Conservation (phyloP, 306 rosid genomes). For the Fragaria vesca region DNA sequence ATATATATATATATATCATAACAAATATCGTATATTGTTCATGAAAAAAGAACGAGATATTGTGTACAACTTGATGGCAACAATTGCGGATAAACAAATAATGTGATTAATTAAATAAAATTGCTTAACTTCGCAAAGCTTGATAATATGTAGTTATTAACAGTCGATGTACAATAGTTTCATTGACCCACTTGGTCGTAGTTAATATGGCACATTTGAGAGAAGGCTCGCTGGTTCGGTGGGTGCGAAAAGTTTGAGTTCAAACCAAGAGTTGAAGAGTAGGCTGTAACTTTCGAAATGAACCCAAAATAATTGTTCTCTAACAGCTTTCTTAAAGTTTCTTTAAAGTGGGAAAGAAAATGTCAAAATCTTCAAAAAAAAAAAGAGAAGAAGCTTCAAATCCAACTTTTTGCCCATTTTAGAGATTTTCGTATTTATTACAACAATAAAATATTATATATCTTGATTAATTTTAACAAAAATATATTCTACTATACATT, state of each 20-base stretch:
- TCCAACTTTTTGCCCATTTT: too few species aligned
- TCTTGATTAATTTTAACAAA: too few species aligned
- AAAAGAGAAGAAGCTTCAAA: too few species aligned
- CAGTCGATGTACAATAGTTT: slow-evolving; percentile 56
- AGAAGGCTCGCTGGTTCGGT: slow-evolving; percentile 29
- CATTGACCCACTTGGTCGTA: slow-evolving; percentile 24
- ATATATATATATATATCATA: background rate
- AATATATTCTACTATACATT: too few species aligned
- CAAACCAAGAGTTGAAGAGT: slow-evolving; percentile 39
- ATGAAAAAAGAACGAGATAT: slow-evolving; percentile 1
- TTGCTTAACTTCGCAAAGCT: background rate
- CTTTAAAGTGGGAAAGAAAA: too few species aligned
- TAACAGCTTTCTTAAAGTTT: too few species aligned
- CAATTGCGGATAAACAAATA: slow-evolving; percentile 44
- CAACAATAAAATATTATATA: too few species aligned
- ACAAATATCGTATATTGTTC: slow-evolving; percentile 21
- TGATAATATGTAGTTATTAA: slow-evolving; percentile 32
- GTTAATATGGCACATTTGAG: slow-evolving; percentile 26
- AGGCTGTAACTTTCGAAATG: slow-evolving; percentile 28
- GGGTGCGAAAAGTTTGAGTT: slow-evolving; percentile 30
- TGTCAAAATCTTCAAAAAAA: too few species aligned
- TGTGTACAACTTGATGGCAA: slow-evolving; percentile 39
- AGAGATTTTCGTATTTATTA: too few species aligned
- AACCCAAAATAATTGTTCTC: slow-evolving; percentile 25
- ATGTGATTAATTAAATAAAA: slow-evolving; percentile 28